phyloP scores from a whole-genome alignment of 176 grass and related monocot species.

The Aegilops longissima region DNA sequence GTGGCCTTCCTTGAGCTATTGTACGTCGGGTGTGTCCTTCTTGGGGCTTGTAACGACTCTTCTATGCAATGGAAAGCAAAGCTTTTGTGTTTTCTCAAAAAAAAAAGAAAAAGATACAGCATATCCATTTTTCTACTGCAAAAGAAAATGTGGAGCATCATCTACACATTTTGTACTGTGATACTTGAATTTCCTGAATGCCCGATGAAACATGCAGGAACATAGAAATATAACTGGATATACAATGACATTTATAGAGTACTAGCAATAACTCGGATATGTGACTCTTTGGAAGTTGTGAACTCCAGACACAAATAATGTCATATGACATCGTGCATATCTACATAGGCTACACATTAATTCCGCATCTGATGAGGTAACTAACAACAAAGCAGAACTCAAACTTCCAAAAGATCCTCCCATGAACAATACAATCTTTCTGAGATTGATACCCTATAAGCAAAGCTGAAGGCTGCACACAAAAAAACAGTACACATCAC shows the following conservation, averaged over 20 bases:
- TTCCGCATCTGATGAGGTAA: not conserved
- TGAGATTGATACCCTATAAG: not conserved
- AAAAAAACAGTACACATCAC: slow-evolving; percentile 46
- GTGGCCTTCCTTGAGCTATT: too few species aligned
- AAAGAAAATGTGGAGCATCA: not conserved
- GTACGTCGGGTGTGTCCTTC: too few species aligned
- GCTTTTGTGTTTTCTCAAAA: too few species aligned
- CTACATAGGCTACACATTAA: not conserved
- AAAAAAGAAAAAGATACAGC: not conserved
- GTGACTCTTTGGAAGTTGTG: not conserved
- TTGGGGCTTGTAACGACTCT: too few species aligned
- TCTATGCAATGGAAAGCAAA: too few species aligned
- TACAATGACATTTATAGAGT: not conserved
- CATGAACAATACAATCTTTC: slow-evolving; percentile 19
- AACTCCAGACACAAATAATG: not conserved
- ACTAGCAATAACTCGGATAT: not conserved
- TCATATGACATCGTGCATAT: slow-evolving; percentile 6
- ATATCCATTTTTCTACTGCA: slow-evolving; percentile 14
- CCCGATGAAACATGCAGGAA: not conserved
- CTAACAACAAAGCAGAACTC: slow-evolving; percentile 20
- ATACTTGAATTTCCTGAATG: slow-evolving; percentile 2
- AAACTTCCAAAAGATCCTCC: slow-evolving; percentile 18
- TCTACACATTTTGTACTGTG: not conserved
- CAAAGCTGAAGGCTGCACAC: slow-evolving; percentile 9
- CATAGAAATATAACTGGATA: slow-evolving; percentile 19